These are phyloP conservation scores for Podospora pseudocomata DNA, from an alignment of 495 filamentous ascomycete genomes.

Conservation along the genomic window DNA sequence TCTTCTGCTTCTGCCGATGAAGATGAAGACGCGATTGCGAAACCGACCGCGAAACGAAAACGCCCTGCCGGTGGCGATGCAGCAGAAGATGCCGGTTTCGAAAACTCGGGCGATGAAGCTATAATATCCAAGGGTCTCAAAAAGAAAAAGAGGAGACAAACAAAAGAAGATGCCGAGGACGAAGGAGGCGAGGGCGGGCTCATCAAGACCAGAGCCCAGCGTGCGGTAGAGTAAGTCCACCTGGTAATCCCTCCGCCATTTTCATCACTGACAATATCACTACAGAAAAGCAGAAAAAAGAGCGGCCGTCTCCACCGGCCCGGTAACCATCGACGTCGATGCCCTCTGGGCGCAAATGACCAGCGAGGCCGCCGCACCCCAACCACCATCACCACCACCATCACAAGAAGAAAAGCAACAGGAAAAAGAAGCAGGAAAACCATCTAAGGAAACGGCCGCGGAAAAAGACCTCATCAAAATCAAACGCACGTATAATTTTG, in stretches of 20 bases:
- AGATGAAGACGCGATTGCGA: slow-evolving; percentile 24
- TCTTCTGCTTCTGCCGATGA: slow-evolving; percentile 43
- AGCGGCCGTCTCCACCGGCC: slow-evolving; percentile 58
- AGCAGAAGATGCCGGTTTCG: slow-evolving; percentile 45
- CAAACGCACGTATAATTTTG: slow-evolving; percentile 85
- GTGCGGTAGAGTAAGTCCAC: slow-evolving; percentile 47
- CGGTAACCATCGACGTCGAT: slow-evolving; percentile 84
- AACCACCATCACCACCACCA: slow-evolving; percentile 13
- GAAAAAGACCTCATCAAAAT: slow-evolving; percentile 64
- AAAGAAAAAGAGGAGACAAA: slow-evolving; percentile 49
- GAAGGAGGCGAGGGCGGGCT: slow-evolving; percentile 72
- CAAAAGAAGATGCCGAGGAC: slow-evolving; percentile 41
- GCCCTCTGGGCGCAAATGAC: slow-evolving; percentile 82
- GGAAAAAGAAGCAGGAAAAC: not conserved
- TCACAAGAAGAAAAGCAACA: slow-evolving; percentile 18
- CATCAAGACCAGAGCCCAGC: slow-evolving; percentile 76
- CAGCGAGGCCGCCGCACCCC: slow-evolving; percentile 27
- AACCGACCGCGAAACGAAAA: slow-evolving; percentile 34
- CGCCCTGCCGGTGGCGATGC: slow-evolving; percentile 37
- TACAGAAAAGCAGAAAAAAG: slow-evolving; percentile 62
- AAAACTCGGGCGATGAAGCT: slow-evolving; percentile 75
- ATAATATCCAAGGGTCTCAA: slow-evolving; percentile 62
- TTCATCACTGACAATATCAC: not conserved
- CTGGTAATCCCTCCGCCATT: slow-evolving; percentile 27
- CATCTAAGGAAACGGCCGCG: not conserved